Evolutionary conservation across 441 rosid species (phyloP), one percentile per base, ranked within the genome.

Genomic region (Erodium moschatum): DNA sequence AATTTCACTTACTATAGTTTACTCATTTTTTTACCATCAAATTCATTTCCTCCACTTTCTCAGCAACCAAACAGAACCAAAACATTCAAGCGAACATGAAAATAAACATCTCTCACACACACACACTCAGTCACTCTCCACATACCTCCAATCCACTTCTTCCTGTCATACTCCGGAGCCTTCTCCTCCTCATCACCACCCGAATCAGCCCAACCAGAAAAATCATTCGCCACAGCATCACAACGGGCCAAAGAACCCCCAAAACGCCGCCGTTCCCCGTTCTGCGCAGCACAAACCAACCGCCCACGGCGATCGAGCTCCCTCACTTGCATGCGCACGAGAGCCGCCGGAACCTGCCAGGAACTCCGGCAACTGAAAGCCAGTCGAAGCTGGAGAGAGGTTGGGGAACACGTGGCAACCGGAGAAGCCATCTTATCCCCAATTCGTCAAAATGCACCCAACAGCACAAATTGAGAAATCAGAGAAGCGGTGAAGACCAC

Each of bases 121-220:
- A 33, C 42, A 38, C 9, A 38, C 42, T 38, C 42, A 38, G 42
- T 38, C 42, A 38, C 42, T 38, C 42, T 38, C 42, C 42, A 38
- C 42, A 7, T 73, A 87, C 92, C 92, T 86, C 77, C 80, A 48
- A 80, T 50, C 86, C 82, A 81, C 69, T 81, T 75, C 69, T 75
- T 85, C 75, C 78, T 79, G 64, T 72, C 77, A 20, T 78, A 74
- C 70, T 83, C 81, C 13, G 33, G 9, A 11, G 78, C 56, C 52
- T 72, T 74, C 35, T 84, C 33, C 68, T 18, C 16, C 82, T 56
- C 62, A 19, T 65, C 81, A 19, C 72, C 76, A 65, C 75, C 87
- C 5, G 87, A 82, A 74, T 81, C 84, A 24, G 86, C 69, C 97
- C 97, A 88, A 6, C 97, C 98, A 46, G 88, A 70, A 66, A 89